These are phyloP conservation scores for Claviceps spartinae DNA, from an alignment of 2,329 filamentous ascomycete species.

Conservation along the genomic window DNA sequence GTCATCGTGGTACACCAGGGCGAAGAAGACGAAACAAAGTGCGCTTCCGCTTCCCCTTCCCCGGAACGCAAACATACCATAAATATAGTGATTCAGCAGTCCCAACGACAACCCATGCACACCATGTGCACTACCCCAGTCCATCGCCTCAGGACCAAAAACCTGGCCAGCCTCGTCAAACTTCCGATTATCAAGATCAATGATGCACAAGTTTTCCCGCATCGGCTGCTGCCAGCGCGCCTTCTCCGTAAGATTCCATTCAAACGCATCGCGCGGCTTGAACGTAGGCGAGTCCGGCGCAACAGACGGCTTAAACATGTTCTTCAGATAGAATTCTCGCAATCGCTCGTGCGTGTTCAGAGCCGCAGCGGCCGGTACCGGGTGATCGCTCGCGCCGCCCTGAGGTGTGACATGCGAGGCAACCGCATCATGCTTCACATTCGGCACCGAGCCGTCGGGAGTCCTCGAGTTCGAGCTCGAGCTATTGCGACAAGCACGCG, in stretches of 20 bases:
- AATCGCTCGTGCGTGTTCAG: constrained; percentile 8
- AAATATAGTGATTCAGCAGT: constrained; percentile 31
- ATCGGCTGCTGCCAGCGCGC: constrained; percentile 20
- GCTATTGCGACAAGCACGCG: neutral
- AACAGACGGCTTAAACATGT: constrained; percentile 18
- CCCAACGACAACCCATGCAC: constrained; percentile 26
- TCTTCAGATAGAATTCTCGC: constrained; percentile 19
- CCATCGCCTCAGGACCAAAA: constrained; percentile 21
- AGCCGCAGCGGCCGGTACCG: too few relatives aligned
- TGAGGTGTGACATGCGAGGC: neutral
- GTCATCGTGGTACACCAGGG: too few relatives aligned
- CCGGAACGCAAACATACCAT: constrained; percentile 16
- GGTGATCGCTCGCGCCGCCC: neutral
- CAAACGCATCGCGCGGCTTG: constrained; percentile 19
- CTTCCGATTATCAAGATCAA: constrained; percentile 29
- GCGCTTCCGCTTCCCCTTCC: neutral
- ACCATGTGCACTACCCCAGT: constrained; percentile 19
- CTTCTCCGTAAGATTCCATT: constrained; percentile 16
- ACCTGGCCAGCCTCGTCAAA: constrained; percentile 23
- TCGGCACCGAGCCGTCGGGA: neutral
- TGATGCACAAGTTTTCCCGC: constrained; percentile 28
- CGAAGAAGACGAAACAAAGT: neutral
- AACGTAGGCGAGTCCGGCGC: constrained; percentile 15
- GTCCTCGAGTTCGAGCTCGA: neutral
- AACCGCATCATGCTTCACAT: neutral